Conservation (phyloP, 129 eudicot species). For the Centrapalus pauciflorus region DNA sequence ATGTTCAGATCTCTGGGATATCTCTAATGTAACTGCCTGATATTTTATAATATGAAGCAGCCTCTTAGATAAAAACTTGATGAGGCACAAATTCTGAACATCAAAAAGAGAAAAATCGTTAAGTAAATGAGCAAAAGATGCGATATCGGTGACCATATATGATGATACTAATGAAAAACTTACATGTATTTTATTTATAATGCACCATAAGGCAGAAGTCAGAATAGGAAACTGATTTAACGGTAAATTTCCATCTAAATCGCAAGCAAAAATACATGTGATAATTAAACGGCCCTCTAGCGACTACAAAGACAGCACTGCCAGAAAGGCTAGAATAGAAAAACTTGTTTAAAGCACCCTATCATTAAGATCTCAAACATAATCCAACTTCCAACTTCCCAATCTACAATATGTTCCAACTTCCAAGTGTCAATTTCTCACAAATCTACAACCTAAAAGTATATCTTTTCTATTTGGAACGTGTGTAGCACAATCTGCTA, state of each 20-base stretch:
- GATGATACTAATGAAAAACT: background rate
- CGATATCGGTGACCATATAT: background rate
- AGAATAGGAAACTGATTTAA: background rate
- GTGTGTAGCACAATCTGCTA: background rate
- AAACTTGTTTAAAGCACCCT: background rate
- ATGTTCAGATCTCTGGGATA: background rate
- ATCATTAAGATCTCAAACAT: slow-evolving; percentile 7
- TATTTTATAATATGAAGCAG: background rate
- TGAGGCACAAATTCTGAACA: slow-evolving; percentile 20
- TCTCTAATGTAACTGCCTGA: background rate
- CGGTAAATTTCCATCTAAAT: background rate
- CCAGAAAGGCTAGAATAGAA: background rate
- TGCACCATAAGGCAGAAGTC: background rate
- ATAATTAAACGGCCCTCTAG: background rate
- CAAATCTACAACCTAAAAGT: background rate
- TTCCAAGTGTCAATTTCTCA: slow-evolving; percentile 1
- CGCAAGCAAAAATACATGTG: background rate
- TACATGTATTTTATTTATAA: background rate
- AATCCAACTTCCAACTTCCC: background rate
- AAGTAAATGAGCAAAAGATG: background rate
- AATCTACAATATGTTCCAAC: too few species aligned
- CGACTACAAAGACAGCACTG: background rate
- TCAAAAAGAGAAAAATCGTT: slow-evolving; percentile 6
- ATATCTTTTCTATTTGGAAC: background rate
- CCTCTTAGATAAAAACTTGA: slow-evolving; percentile 9